Percentiles rank a stretch among this genome's conserved stretches.
Evolutionary conservation across 2,329 filamentous ascomycete species (phyloP).

Genomic region (Aspergillus carbonarius): DNA sequence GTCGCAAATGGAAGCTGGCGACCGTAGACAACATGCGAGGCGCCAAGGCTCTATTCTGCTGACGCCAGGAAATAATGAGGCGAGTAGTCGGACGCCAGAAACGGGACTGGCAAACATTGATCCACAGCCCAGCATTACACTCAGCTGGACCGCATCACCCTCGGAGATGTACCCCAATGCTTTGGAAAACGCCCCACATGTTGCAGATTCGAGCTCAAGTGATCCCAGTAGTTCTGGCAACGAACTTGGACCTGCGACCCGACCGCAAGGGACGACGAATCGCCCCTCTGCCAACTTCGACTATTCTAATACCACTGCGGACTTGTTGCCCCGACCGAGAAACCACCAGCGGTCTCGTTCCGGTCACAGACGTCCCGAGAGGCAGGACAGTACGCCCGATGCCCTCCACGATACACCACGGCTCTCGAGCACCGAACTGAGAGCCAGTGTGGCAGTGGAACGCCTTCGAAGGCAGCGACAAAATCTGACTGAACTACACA

Average conservation of each 20-base stretch:
- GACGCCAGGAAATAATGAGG: conserved; percentile 33
- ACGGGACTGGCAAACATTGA: conserved; percentile 24
- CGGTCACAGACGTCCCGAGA: conserved; percentile 34
- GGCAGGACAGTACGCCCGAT: conserved; percentile 25
- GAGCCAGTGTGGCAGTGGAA: conserved; percentile 40
- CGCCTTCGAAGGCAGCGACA: conserved; percentile 41
- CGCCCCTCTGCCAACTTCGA: conserved; percentile 24
- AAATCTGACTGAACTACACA: conserved; percentile 35
- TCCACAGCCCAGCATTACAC: conserved; percentile 34
- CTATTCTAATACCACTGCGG: conserved; percentile 18
- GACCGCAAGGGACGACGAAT: conserved; percentile 16
- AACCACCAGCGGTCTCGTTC: conserved; percentile 35
- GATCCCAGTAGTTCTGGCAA: conserved; percentile 25
- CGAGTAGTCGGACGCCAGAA: conserved; percentile 27
- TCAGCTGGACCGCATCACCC: conserved; percentile 44
- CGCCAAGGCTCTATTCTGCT: conserved; percentile 43
- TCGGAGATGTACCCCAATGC: conserved; percentile 35
- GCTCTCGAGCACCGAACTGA: conserved; percentile 33
- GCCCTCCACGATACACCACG: conserved; percentile 29
- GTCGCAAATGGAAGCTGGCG: conserved; percentile 24
- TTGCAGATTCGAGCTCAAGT: conserved; percentile 20
- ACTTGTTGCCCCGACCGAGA: conserved; percentile 26
- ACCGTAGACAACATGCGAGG: conserved; percentile 34
- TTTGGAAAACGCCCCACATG: conserved; percentile 23
- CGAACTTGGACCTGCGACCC: conserved; percentile 19